phyloP scores from a whole-genome alignment of 305 asterid species.

The Fraxinus dipetala region DNA sequence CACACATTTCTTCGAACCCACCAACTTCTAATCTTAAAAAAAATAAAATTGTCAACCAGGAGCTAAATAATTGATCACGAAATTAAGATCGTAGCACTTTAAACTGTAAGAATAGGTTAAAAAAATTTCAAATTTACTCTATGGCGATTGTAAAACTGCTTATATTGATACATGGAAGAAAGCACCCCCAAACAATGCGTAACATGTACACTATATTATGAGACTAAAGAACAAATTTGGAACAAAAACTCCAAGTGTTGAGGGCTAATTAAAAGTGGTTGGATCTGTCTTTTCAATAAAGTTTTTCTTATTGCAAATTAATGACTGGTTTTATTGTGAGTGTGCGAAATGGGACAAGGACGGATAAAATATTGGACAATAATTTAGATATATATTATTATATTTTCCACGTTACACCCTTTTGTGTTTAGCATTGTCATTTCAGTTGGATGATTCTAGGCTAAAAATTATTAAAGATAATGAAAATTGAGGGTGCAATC shows the following conservation, averaged over 20 bases:
- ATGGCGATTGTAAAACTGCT: no score
- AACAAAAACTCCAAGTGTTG: not conserved
- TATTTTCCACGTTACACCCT: not conserved
- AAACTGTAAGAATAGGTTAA: no score
- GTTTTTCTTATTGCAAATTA: not conserved
- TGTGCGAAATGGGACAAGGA: not conserved
- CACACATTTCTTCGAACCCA: no score
- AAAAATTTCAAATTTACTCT: no score
- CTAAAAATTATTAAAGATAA: not conserved
- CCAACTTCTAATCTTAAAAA: not conserved
- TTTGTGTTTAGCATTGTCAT: not conserved
- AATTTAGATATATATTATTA: not conserved
- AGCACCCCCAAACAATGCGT: not conserved
- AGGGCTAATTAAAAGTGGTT: not conserved
- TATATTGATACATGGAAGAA: not conserved
- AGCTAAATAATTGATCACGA: no score
- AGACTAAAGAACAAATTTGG: not conserved
- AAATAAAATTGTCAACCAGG: no score
- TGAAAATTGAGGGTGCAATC: not conserved
- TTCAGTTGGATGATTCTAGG: not conserved
- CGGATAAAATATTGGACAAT: not conserved
- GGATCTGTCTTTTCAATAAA: not conserved
- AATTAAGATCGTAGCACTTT: not conserved
- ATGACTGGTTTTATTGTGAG: not conserved
- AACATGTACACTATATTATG: not conserved